A percentile compares a stretch with the other conserved stretches of the same genome.
Conservation (phyloP, 805 yeast species). For the Saccharomycopsis fibuligera region DNA sequence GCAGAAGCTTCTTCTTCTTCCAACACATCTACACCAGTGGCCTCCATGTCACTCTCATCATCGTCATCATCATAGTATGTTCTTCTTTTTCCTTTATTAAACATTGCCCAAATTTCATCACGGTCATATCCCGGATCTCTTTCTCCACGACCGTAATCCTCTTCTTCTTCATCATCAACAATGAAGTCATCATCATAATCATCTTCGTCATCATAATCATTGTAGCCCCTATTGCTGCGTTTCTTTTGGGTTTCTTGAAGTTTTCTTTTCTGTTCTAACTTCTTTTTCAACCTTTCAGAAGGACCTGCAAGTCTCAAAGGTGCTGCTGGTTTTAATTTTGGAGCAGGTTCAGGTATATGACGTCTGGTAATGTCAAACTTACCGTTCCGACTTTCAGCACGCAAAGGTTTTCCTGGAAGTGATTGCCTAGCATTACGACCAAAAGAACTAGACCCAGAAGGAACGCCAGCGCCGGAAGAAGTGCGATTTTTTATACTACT, state of each 20-base stretch:
- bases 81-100: constrained; percentile 58
- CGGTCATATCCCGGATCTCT: constrained; percentile 52
- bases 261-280: constrained; percentile 32
- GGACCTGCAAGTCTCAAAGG: constrained; percentile 43
- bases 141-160: constrained; percentile 20
- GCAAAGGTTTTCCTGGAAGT: too few species aligned
- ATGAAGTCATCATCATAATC: constrained; percentile 52
- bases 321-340: not conserved
- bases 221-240: constrained; percentile 22
- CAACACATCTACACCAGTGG: constrained; percentile 82
- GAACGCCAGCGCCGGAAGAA: not conserved
- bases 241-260: constrained; percentile 18
- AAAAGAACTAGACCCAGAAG: not conserved
- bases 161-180: constrained; percentile 49
- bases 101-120: constrained; percentile 86
- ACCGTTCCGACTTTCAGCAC: not conserved
- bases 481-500: not conserved
- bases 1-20: constrained; percentile 74
- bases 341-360: not conserved
- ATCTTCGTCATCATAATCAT: constrained; percentile 38
- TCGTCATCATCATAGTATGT: constrained; percentile 37
- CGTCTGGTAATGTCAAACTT: not conserved
- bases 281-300: constrained; percentile 45
- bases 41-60: constrained; percentile 75
- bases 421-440: not conserved